Conservation (phyloP, 495 filamentous ascomycete species). For the Sordaria brevicollis region DNA sequence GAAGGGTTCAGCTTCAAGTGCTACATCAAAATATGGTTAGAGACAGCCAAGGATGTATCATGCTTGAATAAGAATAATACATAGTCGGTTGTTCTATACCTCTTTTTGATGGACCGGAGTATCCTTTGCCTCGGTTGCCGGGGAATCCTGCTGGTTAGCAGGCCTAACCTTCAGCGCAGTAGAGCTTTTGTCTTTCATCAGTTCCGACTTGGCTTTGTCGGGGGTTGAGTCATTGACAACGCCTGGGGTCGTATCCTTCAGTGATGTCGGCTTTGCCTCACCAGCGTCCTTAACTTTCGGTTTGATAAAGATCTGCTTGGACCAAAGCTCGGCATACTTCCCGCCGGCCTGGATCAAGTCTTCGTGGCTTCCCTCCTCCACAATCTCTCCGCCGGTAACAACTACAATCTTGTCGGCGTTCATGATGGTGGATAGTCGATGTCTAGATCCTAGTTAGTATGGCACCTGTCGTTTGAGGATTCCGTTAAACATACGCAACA, state of each 20-base stretch:
- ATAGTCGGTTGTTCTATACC: constrained; percentile 36
- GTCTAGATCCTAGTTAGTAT: constrained; percentile 25
- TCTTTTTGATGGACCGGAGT: constrained; percentile 32
- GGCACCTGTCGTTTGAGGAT: neutral
- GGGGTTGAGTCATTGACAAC: constrained; percentile 34
- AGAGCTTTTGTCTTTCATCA: constrained; percentile 24
- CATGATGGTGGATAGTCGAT: constrained; percentile 62
- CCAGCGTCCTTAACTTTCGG: constrained; percentile 32
- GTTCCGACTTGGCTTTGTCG: constrained; percentile 20
- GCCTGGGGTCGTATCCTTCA: constrained; percentile 15
- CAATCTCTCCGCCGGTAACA: constrained; percentile 51
- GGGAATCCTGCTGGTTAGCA: neutral
- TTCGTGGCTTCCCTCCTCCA: constrained; percentile 55
- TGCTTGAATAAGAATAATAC: constrained; percentile 21
- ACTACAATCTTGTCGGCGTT: constrained; percentile 60
- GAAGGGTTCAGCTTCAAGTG: constrained; percentile 42
- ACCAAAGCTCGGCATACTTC: constrained; percentile 55
- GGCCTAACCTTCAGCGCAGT: constrained; percentile 2
- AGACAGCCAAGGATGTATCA: constrained; percentile 29
- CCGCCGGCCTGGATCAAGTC: constrained; percentile 44
- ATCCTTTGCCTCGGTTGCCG: constrained; percentile 14
- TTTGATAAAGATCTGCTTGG: constrained; percentile 46
- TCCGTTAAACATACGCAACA: constrained; percentile 41
- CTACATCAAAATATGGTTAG: constrained; percentile 31
- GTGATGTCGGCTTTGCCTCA: constrained; percentile 3